Evolutionary conservation across 768 basidiomycete species (phyloP).

Genomic region (Hypholoma fasciculare): DNA sequence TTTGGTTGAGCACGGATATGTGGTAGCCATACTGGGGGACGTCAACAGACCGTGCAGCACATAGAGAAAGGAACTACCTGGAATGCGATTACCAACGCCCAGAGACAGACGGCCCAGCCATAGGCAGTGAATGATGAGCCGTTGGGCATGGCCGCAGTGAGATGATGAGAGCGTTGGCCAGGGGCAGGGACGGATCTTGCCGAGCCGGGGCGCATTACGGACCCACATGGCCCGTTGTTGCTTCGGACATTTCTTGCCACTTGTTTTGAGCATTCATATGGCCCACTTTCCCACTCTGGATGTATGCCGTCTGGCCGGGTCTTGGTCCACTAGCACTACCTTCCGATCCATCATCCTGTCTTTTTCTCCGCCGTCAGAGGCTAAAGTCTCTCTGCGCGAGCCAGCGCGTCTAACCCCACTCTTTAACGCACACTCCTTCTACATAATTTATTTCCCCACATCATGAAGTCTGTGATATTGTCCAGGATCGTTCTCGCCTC

Average conservation of each 20-base stretch:
- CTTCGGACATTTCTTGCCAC: too few species aligned
- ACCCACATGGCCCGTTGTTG: neutral
- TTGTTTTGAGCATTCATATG: too few species aligned
- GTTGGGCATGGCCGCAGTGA: slow-evolving; percentile 10
- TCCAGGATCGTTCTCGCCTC: slow-evolving; percentile 13
- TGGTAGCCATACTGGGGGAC: slow-evolving; percentile 81
- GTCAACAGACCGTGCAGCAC: neutral
- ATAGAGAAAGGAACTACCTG: slow-evolving; percentile 31
- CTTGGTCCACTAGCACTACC: neutral
- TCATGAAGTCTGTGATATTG: too few species aligned
- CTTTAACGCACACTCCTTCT: slow-evolving; percentile 8
- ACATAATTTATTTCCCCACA: slow-evolving; percentile 13
- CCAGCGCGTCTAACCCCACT: neutral
- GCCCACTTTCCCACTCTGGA: neutral
- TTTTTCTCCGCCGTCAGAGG: neutral
- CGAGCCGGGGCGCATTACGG: neutral
- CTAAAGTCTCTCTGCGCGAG: neutral
- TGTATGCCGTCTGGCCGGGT: neutral
- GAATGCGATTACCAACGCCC: slow-evolving; percentile 67
- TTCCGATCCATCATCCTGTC: neutral
- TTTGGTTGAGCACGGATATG: slow-evolving; percentile 88
- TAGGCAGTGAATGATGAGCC: slow-evolving; percentile 49
- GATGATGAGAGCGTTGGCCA: neutral
- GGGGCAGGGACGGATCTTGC: neutral
- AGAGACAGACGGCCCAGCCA: slow-evolving; percentile 66